Evolutionary conservation across 1,284 basidiomycete genomes (phyloP), one percentile per base, ranked within the genome.

Genomic region (Ganoderma lucidum): DNA sequence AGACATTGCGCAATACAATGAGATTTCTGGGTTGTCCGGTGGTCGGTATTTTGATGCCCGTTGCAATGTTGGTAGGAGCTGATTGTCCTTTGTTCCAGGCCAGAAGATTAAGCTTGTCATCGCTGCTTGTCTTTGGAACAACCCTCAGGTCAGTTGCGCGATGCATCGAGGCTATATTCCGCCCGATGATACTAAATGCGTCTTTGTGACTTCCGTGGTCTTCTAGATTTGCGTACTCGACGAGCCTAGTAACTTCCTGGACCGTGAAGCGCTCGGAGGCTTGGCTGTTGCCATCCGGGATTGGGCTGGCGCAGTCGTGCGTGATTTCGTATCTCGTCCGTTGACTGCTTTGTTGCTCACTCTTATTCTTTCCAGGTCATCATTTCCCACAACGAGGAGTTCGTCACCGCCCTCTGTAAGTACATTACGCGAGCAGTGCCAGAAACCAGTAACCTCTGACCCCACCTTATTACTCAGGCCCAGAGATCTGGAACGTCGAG

Each of bases 51-150:
- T 44, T 68, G 6, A 17, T 30, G 28, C 10, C 17, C 9, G 4
- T 30, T n/a, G 5, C 41, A 32, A 32, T 12, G 61, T n/a, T 59
- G 30, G 14, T 23, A 42, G 37, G 39, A 45, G 64, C 41, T 61
- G 14, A 56, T 12, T 14, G 14, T 41, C 15, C 12, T 39, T 30
- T 6, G 15, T 48, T 30, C 35, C 62, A 88, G 86, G 96, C 69
- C 97, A 99, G 80, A 99, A 99, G 84, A 98, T 99, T 83, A 99
- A 99, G 85, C 90, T 98, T 60, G 96, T 97, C 75, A 96, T 98
- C 76, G 96, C 93, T 10, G 96, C 96, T 45, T 96, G 96, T 79
- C 86, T 98, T 71, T 98, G 96, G 95, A 96, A 96, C 82, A 96
- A 96, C 78, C 95, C 95, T 45, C 95, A 96, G 85, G 92, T 94